A percentile compares a stretch with the other conserved stretches of the same genome.
These are phyloP conservation scores for Arachnopeziza araneosa DNA, from an alignment of 2,329 filamentous ascomycete genomes.

Conservation along the genomic window DNA sequence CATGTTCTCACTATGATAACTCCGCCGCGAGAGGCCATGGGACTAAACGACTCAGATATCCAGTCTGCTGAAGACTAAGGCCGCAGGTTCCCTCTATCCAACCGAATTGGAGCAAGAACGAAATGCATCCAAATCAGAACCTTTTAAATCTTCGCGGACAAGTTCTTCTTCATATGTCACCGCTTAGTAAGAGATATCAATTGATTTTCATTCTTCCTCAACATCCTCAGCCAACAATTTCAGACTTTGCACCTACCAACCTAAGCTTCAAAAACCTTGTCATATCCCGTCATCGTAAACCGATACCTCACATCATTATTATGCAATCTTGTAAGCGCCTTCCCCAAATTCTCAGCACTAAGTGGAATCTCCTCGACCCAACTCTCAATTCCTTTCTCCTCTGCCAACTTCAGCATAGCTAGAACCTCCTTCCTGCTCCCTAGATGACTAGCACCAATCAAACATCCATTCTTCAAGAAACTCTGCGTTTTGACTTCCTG, in stretches of 20 bases:
- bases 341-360: constrained; percentile 59
- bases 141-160: too few relatives aligned
- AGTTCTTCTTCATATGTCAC: too few relatives aligned
- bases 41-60: too few relatives aligned
- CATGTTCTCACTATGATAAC: too few relatives aligned
- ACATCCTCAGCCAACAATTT: not conserved
- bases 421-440: constrained; percentile 66
- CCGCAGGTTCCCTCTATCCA: too few relatives aligned
- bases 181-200: too few relatives aligned
- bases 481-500: constrained; percentile 67
- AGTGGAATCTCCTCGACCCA: constrained; percentile 74
- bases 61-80: too few relatives aligned
- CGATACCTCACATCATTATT: constrained; percentile 69
- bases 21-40: too few relatives aligned
- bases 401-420: constrained; percentile 66
- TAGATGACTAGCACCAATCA: constrained; percentile 66
- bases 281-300: constrained; percentile 64
- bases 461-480: constrained; percentile 68
- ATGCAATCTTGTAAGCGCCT: constrained; percentile 64
- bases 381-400: constrained; percentile 61
- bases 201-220: too few relatives aligned
- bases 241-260: too few relatives aligned
- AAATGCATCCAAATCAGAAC: too few relatives aligned
- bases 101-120: too few relatives aligned
- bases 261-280: constrained; percentile 55